Percentiles rank a stretch among this genome's conserved stretches.
Conservation (phyloP, 2,329 filamentous ascomycete species). For the Fusarium continuum region DNA sequence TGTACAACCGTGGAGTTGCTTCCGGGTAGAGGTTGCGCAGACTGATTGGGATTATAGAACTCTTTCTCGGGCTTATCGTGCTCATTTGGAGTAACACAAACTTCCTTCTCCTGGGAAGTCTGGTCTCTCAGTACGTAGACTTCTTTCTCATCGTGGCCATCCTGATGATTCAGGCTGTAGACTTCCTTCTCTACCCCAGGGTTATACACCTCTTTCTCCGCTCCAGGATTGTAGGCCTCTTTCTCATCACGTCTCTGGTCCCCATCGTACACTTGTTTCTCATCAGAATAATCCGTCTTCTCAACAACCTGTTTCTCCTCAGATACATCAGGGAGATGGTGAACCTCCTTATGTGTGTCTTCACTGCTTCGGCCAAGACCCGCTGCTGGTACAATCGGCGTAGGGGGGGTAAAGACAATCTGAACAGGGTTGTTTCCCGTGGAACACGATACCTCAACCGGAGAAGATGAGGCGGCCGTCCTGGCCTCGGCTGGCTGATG, state of each 20-base stretch:
- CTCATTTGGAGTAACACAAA: neutral
- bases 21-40: neutral
- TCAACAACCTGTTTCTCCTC: constrained; percentile 28
- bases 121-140: neutral
- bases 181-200: neutral
- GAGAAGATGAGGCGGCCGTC: neutral
- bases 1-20: neutral
- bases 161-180: neutral
- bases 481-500: neutral
- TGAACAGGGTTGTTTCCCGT: neutral
- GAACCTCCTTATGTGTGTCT: constrained; percentile 23
- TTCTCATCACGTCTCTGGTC: constrained; percentile 1
- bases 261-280: neutral
- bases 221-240: neutral
- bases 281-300: neutral
- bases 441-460: neutral
- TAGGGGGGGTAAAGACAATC: constrained; percentile 33
- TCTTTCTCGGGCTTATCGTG: neutral
- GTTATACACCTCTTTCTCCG: constrained; percentile 12
- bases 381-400: constrained; percentile 10
- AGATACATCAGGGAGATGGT: constrained; percentile 4
- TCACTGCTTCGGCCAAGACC: neutral
- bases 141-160: constrained; percentile 15
- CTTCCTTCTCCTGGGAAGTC: neutral
- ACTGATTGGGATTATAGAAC: neutral